These are phyloP conservation scores for Pistacia integerrima DNA, from an alignment of 345 rosid genomes.

Conservation along the genomic window DNA sequence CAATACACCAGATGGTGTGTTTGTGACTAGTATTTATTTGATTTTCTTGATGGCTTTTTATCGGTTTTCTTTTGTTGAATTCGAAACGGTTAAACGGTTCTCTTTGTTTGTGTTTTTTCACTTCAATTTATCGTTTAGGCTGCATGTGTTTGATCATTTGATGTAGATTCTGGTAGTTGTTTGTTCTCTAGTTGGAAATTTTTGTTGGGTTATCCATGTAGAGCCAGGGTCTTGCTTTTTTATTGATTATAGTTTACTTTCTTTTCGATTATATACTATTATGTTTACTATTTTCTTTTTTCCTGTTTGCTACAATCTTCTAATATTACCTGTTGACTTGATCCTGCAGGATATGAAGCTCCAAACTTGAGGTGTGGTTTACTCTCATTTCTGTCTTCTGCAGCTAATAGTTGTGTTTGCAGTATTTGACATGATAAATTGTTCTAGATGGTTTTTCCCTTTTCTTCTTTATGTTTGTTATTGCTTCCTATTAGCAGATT, in stretches of 20 bases:
- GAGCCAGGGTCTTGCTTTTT: too few relatives aligned
- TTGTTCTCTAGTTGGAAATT: not conserved
- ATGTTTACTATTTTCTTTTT: not conserved
- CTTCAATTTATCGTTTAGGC: not conserved
- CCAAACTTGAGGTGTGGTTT: constrained; percentile 69
- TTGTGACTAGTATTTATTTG: not conserved
- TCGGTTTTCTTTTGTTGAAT: not conserved
- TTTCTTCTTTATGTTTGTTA: not conserved
- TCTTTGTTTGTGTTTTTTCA: not conserved
- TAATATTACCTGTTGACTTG: constrained; percentile 17
- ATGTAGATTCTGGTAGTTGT: not conserved
- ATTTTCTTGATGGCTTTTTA: not conserved
- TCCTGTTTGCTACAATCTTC: not conserved
- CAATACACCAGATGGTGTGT: not conserved
- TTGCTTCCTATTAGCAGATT: not conserved
- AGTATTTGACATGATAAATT: not conserved
- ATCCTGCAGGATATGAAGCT: constrained; percentile 76
- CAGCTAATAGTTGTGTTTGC: not conserved
- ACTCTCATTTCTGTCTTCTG: not conserved
- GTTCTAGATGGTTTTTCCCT: not conserved
- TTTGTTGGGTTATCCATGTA: not conserved
- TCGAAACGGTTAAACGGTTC: not conserved
- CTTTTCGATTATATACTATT: not conserved
- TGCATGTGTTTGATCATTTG: not conserved
- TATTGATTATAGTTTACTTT: not conserved